These are phyloP conservation scores for Lentinula sp. DNA, from an alignment of 768 basidiomycete species.

Conservation along the genomic window DNA sequence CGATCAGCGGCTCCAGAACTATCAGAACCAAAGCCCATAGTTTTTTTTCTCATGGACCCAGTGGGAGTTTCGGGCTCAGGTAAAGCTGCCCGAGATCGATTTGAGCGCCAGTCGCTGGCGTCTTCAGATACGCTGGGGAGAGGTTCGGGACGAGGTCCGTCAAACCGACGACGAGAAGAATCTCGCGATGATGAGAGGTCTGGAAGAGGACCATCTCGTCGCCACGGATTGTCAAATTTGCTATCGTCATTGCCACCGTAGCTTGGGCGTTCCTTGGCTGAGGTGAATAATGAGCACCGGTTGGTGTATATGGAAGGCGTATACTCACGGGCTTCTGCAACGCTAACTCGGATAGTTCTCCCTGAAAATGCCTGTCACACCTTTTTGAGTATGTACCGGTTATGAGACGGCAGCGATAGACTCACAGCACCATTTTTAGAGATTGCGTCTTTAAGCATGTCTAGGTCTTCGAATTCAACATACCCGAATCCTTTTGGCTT, in stretches of 20 bases:
- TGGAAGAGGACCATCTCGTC: conserved; percentile 82
- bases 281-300: conserved; percentile 4
- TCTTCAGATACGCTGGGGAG: conserved; percentile 53
- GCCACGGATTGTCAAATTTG: conserved; percentile 83
- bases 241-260: conserved; percentile 63
- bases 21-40: conserved; percentile 48
- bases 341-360: conserved; percentile 81
- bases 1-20: conserved; percentile 56
- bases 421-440: conserved; percentile 64
- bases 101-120: conserved; percentile 68
- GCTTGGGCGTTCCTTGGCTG: conserved; percentile 73
- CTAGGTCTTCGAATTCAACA: conserved; percentile 86
- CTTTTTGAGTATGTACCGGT: not conserved
- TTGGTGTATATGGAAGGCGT: not conserved
- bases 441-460: conserved; percentile 81
- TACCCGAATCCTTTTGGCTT: conserved; percentile 99
- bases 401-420: conserved; percentile 4
- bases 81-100: conserved; percentile 27
- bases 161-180: conserved; percentile 58
- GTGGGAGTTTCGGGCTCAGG: conserved; percentile 34
- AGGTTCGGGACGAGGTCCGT: conserved; percentile 40
- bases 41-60: conserved; percentile 42
- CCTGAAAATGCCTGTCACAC: conserved; percentile 58
- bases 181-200: conserved; percentile 58
- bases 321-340: conserved; percentile 90